These are phyloP conservation scores for Echeveria elegans DNA, from an alignment of 164 flowering plant species.

Conservation along the genomic window DNA sequence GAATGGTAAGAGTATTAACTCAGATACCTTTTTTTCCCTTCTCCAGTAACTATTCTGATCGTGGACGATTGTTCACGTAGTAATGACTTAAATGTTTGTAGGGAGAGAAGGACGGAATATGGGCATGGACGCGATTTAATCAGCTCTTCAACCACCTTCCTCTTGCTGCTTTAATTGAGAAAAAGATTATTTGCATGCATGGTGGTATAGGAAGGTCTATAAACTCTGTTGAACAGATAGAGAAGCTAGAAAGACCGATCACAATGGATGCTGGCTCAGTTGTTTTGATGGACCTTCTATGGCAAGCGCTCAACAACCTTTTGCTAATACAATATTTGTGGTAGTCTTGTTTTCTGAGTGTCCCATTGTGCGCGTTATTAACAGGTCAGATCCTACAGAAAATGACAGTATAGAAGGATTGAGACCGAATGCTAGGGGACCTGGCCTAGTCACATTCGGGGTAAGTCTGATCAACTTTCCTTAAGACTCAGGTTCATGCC, in stretches of 20 bases:
- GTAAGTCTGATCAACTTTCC: slow-evolving; percentile 23
- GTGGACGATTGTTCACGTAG: neutral
- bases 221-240: slow-evolving; percentile 87
- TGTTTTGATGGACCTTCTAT: slow-evolving; percentile 85
- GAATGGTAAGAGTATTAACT: slow-evolving; percentile 47
- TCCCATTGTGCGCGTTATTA: slow-evolving; percentile 3
- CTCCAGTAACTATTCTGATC: neutral
- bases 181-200: slow-evolving; percentile 97
- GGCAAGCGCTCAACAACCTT: slow-evolving; percentile 30
- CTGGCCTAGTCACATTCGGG: slow-evolving; percentile 97
- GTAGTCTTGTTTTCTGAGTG: neutral
- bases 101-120: slow-evolving; percentile 98
- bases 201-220: slow-evolving; percentile 99
- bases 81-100: slow-evolving; percentile 20
- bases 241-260: slow-evolving; percentile 95
- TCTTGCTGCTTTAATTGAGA: slow-evolving; percentile 90
- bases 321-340: neutral
- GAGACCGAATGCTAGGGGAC: slow-evolving; percentile 98
- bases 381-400: slow-evolving; percentile 99
- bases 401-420: slow-evolving; percentile 96
- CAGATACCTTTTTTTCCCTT: neutral
- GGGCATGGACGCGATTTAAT: slow-evolving; percentile 99
- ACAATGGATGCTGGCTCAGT: slow-evolving; percentile 98
- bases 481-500: neutral
- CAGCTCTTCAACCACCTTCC: slow-evolving; percentile 96